Evolutionary conservation across 2,329 filamentous ascomycete species (phyloP), one percentile per base, ranked within the genome.

Genomic region (Stemphylium beticola): DNA sequence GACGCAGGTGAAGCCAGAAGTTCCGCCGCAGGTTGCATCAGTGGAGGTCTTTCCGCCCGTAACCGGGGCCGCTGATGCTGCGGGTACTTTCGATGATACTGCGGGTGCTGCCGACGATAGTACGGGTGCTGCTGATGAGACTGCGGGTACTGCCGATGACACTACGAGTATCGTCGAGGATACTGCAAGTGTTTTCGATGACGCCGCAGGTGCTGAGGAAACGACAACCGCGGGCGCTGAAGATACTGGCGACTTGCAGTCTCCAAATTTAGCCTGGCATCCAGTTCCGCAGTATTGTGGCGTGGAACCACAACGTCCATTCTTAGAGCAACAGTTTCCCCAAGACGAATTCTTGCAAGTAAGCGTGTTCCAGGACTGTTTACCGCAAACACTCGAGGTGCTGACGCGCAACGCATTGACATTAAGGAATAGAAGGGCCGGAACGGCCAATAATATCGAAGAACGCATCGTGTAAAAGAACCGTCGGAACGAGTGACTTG

Each of bases 1-100:
- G 24, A 68, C 54, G 62, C 79, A 81, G 8, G 77, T 79, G 61
- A 49, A 60, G 18, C 57, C 57, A 29, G 22, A 42, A 20, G 59
- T 66, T 15, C 60, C 62, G 41, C 49, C 61, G 47, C 64, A 68
- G 20, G 57, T 60, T 15, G 58, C 65, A 51, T 68, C 64, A 22
- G 20, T 22, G 20, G 20, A 22, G 20, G 6, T 22, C 20, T 22
- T 22, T 22, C 20, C 20, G 20, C 20, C 20, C 20, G 3, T 22
- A 22, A 22, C 20, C 20, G 20, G 20, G 20, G 20, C 20, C 6
- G 20, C 20, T 22, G 20, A 22, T 22, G 20, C 20, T 57, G 60
- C 22, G 53, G 58, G 31, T 63, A 50, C 41, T 53, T 52, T 29
- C 33, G 56, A 24, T 24, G 42, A 47, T 47, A 15, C 20, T 47